Conservation (phyloP, 2,329 filamentous ascomycete genomes). For the Zymoseptoria ardabiliae region DNA sequence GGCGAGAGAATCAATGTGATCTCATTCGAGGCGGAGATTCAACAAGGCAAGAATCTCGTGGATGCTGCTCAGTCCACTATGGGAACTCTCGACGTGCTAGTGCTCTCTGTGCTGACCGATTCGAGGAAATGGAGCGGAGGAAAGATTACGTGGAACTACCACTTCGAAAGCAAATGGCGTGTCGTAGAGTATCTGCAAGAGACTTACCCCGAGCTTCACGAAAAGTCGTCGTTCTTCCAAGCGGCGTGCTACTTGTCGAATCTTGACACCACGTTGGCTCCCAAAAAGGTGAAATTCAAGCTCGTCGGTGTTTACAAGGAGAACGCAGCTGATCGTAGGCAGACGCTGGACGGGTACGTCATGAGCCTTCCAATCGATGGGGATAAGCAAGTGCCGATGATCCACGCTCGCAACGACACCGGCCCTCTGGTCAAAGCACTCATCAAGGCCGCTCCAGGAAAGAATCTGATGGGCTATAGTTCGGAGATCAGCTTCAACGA, state of each 20-base stretch:
- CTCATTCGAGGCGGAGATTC: slow-evolving; percentile 21
- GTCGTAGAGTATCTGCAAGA: slow-evolving; percentile 22
- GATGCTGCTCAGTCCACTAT: slow-evolving; percentile 18
- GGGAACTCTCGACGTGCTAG: slow-evolving; percentile 27
- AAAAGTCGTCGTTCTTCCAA: slow-evolving; percentile 28
- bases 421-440: slow-evolving; percentile 24
- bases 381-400: slow-evolving; percentile 7
- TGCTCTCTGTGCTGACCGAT: slow-evolving; percentile 35
- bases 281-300: background rate
- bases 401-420: slow-evolving; percentile 10
- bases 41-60: slow-evolving; percentile 26
- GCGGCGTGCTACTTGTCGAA: slow-evolving; percentile 32
- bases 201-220: slow-evolving; percentile 12
- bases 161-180: slow-evolving; percentile 27
- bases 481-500: slow-evolving; percentile 21
- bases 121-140: slow-evolving; percentile 34
- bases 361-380: slow-evolving; percentile 16
- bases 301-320: background rate
- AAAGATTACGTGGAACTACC: slow-evolving; percentile 35
- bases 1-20: slow-evolving; percentile 14
- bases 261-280: slow-evolving; percentile 8
- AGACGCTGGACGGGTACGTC: slow-evolving; percentile 4
- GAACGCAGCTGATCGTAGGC: background rate
- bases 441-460: slow-evolving; percentile 19
- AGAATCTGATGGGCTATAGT: slow-evolving; percentile 23